Evolutionary conservation across 164 flowering plant species (phyloP).

Genomic region (Macadamia tetraphylla): DNA sequence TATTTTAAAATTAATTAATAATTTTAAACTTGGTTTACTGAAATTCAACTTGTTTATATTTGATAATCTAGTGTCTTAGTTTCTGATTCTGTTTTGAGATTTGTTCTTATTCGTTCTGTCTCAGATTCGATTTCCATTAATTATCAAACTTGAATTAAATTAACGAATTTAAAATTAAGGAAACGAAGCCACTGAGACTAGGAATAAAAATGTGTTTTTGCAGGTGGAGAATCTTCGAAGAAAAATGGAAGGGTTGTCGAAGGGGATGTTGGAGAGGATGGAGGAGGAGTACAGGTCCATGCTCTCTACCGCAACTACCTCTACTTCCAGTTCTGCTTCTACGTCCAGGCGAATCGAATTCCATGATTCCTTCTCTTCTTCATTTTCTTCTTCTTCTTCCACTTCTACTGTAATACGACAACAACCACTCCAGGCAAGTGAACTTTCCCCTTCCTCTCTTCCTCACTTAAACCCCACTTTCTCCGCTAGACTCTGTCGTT

Average conservation of each 20-base stretch:
- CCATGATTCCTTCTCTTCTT: conserved; percentile 13
- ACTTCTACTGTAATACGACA: conserved; percentile 8
- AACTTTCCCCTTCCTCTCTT: neutral
- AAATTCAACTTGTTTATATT: too few species aligned
- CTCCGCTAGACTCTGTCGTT: neutral
- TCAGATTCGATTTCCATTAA: too few species aligned
- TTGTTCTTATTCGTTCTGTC: too few species aligned
- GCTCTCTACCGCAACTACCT: conserved; percentile 16
- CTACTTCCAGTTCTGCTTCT: conserved; percentile 36
- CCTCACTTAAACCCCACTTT: too few species aligned
- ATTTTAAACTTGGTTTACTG: too few species aligned
- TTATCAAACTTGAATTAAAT: too few species aligned
- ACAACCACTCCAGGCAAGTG: conserved; percentile 27
- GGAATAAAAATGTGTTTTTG: neutral
- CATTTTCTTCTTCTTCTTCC: conserved; percentile 1
- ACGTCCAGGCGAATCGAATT: conserved; percentile 40
- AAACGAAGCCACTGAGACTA: too few species aligned
- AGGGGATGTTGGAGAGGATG: conserved; percentile 59
- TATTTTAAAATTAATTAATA: neutral
- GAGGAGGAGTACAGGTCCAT: conserved; percentile 53
- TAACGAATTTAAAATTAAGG: too few species aligned
- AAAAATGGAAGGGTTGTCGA: conserved; percentile 66
- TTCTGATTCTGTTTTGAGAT: too few species aligned
- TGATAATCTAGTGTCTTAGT: too few species aligned
- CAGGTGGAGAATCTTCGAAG: conserved; percentile 52